Evolutionary conservation across 306 rosid species (phyloP).

Genomic region (Medicago arabica): DNA sequence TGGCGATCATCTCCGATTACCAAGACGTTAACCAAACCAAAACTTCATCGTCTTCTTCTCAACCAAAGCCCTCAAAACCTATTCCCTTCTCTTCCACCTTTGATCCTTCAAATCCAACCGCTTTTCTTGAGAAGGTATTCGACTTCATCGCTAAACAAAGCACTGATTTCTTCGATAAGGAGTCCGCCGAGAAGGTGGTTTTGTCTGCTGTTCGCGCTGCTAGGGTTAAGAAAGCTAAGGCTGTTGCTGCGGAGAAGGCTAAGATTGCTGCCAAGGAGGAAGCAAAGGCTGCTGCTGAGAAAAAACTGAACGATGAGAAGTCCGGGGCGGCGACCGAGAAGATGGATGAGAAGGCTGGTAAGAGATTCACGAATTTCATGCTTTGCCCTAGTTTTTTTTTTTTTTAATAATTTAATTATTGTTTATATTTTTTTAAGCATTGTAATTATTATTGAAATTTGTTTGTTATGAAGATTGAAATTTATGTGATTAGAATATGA

Average conservation of each 20-base stretch:
- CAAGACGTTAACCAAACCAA: constrained; percentile 1
- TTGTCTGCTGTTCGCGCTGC: constrained; percentile 41
- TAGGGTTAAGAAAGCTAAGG: constrained; percentile 16
- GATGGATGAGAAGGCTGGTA: constrained; percentile 47
- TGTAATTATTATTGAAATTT: neutral
- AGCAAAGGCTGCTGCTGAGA: constrained; percentile 31
- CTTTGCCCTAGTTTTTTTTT: neutral
- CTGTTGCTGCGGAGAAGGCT: constrained; percentile 29
- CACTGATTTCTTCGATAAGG: constrained; percentile 54
- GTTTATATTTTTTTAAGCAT: neutral
- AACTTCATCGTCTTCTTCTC: neutral
- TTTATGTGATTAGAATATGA: neutral
- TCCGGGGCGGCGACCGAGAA: constrained; percentile 4
- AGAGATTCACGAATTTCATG: neutral
- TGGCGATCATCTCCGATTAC: constrained; percentile 32
- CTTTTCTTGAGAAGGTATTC: constrained; percentile 60
- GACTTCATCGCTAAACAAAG: constrained; percentile 75
- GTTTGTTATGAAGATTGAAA: neutral
- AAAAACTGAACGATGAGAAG: constrained; percentile 35
- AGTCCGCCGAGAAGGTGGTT: constrained; percentile 59
- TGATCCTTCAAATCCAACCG: constrained; percentile 66
- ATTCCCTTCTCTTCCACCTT: constrained; percentile 53
- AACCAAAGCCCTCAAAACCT: neutral
- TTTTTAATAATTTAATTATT: neutral
- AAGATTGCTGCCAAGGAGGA: constrained; percentile 19